Evolutionary conservation across 345 rosid species (phyloP), one percentile per base, ranked within the genome.

Genomic region (Dimocarpus longan): DNA sequence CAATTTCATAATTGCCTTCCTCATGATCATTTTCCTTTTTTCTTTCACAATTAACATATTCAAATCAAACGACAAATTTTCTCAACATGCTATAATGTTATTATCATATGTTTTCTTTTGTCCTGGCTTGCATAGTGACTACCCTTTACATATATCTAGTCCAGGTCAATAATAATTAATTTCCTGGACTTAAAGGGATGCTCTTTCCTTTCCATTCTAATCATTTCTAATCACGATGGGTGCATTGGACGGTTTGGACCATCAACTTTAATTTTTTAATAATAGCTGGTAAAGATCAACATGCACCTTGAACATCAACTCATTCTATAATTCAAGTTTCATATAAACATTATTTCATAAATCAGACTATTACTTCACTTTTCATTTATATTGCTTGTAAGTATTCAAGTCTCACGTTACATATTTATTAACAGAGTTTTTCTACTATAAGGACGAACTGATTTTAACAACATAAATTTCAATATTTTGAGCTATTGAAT

Each of bases 41-140:
- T 68, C 11, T 12, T 10, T 19, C 12, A 0, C 15, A 50, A 50
- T 12, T 50, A 50, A 50, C 18, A 59, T 59, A 59, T 59, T 59
- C 64, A 59, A 59, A 59, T 60, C 65, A 19, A 60, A 60, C 65
- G 65, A 60, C 65, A 60, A 60, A 60, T 7, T 60, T 60, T 60
- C 65, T 8, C 26, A 60, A 60, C 65, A 60, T 21, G 65, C 65
- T 21, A 60, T 60, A 19, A 60, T 60, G 65, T 60, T 21, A 21
- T 60, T 60, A 8, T 60, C 65, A 60, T 60, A 22, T 60, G 65
- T 60, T 60, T 60, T 60, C 65, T 60, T 19, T 60, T 60, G 28
- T 60, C 65, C 28, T 54, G 59, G n/a, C 21, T 16, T 54, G 59
- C 21, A 54, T 54, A 50, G 56, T 50, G 0, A 12, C 56, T 50